Evolutionary conservation across 2,329 filamentous ascomycete genomes (phyloP).

Genomic region (Claviceps maximensis): DNA sequence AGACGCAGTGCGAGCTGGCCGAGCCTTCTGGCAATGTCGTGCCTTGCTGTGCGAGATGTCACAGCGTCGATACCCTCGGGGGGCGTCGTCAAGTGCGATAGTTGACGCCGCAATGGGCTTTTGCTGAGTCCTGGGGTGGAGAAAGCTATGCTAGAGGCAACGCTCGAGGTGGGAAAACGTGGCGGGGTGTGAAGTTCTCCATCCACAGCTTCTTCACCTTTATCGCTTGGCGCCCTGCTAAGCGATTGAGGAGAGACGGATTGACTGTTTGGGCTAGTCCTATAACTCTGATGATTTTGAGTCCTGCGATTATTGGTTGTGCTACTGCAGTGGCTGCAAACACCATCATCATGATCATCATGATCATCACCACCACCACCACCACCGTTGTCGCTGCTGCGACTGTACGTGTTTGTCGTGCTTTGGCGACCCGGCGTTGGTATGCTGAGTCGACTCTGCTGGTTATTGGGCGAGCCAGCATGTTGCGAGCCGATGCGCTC

Average conservation of each 20-base stretch:
- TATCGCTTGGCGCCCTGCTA: constrained; percentile 5
- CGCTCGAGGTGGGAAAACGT: constrained; percentile 20
- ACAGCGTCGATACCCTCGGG: constrained; percentile 4
- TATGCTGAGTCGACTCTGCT: not conserved
- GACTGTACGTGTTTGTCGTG: constrained; percentile 5
- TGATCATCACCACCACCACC: no score
- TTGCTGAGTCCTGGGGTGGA: constrained; percentile 14
- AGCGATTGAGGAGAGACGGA: constrained; percentile 1
- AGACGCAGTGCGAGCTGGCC: constrained; percentile 26
- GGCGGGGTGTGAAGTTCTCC: constrained; percentile 13
- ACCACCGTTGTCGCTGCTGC: constrained; percentile 6
- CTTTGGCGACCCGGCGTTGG: constrained; percentile 9
- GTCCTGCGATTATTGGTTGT: constrained; percentile 4
- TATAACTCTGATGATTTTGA: not conserved
- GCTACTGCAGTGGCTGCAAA: constrained; percentile 9
- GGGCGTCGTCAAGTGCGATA: constrained; percentile 8
- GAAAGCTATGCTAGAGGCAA: constrained; percentile 20
- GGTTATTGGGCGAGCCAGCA: not conserved
- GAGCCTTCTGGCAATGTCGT: constrained; percentile 31
- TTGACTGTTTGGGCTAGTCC: constrained; percentile 1
- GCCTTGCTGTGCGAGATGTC: constrained; percentile 19
- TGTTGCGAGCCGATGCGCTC: not conserved
- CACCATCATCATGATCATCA: not conserved
- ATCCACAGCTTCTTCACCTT: not conserved
- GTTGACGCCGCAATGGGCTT: constrained; percentile 19